Evolutionary conservation across 2,329 filamentous ascomycete genomes (phyloP).

Genomic region (Venturia effusa): DNA sequence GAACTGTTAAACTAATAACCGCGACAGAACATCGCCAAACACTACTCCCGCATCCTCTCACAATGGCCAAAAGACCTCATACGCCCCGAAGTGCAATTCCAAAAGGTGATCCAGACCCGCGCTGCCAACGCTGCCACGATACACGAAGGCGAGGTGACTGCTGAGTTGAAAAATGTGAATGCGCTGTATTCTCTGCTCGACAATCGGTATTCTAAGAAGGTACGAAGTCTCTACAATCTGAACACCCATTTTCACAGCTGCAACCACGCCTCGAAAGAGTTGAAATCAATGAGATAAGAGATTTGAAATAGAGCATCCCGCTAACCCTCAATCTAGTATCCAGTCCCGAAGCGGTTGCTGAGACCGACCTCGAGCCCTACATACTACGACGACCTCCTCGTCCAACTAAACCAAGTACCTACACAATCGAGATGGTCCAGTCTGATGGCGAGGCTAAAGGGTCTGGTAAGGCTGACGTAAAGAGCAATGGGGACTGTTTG

Average conservation of each 20-base stretch:
- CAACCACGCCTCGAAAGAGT: too few relatives aligned
- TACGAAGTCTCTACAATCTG: constrained; percentile 10
- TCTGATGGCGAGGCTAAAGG: constrained; percentile 35
- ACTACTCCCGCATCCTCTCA: constrained; percentile 39
- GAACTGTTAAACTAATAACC: background rate
- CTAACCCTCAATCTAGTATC: constrained; percentile 27
- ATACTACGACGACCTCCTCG: constrained; percentile 41
- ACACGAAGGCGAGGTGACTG: constrained; percentile 1
- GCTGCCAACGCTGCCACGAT: constrained; percentile 16
- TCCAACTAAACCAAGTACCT: constrained; percentile 44
- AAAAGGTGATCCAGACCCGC: constrained; percentile 31
- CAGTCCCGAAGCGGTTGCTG: constrained; percentile 35
- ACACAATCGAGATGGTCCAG: constrained; percentile 35
- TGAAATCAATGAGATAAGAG: too few relatives aligned
- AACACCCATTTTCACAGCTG: background rate
- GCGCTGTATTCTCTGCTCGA: constrained; percentile 50
- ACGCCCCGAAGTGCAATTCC: constrained; percentile 37
- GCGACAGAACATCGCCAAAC: constrained; percentile 27
- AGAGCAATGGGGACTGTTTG: background rate
- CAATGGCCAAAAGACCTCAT: constrained; percentile 41
- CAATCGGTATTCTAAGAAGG: constrained; percentile 41
- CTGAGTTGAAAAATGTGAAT: constrained; percentile 40
- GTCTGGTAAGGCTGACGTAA: constrained; percentile 14
- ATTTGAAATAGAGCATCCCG: background rate
- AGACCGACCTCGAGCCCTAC: constrained; percentile 39